Conservation (phyloP, 208 protist species). For the Wallacemonas rigidus region DNA sequence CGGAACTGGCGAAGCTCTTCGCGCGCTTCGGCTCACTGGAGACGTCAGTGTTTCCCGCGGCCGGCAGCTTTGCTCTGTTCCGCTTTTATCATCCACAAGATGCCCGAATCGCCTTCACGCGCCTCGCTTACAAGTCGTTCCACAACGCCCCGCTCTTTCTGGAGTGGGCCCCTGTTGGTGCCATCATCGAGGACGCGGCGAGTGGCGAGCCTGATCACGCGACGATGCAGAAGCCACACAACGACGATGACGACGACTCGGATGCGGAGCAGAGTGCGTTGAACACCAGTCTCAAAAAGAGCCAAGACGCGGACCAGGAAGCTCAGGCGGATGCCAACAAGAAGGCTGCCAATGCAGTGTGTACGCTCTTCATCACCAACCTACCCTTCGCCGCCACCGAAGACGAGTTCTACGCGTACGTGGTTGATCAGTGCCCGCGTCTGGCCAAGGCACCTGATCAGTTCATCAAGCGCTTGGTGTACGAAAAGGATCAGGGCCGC, state of each 20-base stretch:
- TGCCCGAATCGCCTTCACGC: slow-evolving; percentile 92
- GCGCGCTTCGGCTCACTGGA: slow-evolving; percentile 71
- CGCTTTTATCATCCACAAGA: slow-evolving; percentile 80
- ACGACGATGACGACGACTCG: slow-evolving; percentile 17
- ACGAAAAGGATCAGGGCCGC: slow-evolving; percentile 94
- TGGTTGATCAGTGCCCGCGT: slow-evolving; percentile 85
- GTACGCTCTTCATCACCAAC: slow-evolving; percentile 90
- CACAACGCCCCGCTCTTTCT: slow-evolving; percentile 95
- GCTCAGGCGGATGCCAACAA: too few relatives aligned
- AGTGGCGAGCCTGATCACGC: neutral
- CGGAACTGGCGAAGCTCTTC: slow-evolving; percentile 72
- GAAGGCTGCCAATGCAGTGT: slow-evolving; percentile 22
- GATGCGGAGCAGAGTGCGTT: neutral
- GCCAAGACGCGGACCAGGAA: too few relatives aligned
- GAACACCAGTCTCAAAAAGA: neutral
- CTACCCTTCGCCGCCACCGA: slow-evolving; percentile 79
- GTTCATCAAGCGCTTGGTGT: slow-evolving; percentile 79
- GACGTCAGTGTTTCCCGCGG: slow-evolving; percentile 64
- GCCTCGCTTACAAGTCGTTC: slow-evolving; percentile 95
- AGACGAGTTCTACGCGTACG: slow-evolving; percentile 70
- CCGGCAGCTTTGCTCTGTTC: slow-evolving; percentile 73
- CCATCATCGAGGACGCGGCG: slow-evolving; percentile 58
- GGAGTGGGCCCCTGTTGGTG: slow-evolving; percentile 96
- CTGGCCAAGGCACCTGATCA: slow-evolving; percentile 94
- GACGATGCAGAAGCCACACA: too few relatives aligned